phyloP scores from a whole-genome alignment of 345 rosid genomes.

The Rhodamnia rubescens region DNA sequence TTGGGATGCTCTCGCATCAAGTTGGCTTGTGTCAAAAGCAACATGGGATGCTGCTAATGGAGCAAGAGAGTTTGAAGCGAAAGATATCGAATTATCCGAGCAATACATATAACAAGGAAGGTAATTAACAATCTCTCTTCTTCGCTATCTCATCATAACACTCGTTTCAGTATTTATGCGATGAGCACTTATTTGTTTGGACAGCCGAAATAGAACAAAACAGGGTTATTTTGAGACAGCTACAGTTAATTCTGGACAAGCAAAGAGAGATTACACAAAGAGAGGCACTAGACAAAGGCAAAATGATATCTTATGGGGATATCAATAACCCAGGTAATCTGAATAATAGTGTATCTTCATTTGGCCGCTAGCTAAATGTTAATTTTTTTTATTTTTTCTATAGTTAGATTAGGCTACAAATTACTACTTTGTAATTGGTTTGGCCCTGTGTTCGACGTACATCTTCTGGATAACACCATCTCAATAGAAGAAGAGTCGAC shows the following conservation, averaged over 20 bases:
- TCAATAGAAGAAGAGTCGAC: neutral
- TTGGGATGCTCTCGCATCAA: constrained; percentile 11
- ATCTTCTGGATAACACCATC: neutral
- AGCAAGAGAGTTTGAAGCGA: neutral
- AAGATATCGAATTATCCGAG: neutral
- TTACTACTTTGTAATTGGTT: neutral
- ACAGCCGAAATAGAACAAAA: neutral
- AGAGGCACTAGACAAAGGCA: constrained; percentile 4
- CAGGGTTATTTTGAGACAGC: neutral
- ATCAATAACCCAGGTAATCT: neutral
- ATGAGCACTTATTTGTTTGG: neutral
- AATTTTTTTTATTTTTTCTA: neutral
- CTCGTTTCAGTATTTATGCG: neutral
- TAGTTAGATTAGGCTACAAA: neutral
- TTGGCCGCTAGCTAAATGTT: neutral
- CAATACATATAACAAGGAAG: neutral
- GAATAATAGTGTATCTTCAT: neutral
- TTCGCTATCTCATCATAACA: neutral
- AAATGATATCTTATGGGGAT: neutral
- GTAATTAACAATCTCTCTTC: neutral
- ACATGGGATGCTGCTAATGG: neutral
- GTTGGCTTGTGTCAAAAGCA: neutral
- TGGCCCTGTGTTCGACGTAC: neutral
- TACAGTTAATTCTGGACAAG: neutral
- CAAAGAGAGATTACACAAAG: neutral